Conservation (phyloP, 805 yeast species). For the Kluyveromyces starmeri region DNA sequence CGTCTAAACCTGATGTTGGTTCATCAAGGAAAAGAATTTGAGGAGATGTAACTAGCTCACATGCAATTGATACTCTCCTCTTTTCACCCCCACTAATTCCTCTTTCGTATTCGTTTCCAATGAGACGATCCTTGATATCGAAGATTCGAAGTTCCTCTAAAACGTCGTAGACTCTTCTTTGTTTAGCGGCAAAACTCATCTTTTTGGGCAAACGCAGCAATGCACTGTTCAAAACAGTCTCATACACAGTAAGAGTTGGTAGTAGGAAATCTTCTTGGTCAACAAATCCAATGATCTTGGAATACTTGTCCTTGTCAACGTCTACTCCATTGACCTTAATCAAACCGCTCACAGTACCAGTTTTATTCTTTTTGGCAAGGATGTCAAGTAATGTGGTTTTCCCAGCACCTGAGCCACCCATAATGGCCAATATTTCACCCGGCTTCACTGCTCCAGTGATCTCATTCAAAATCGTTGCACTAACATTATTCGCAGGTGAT, state of each 20-base stretch:
- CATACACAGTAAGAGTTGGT: conserved; percentile 92
- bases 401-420: conserved; percentile 99
- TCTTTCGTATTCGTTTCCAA: conserved; percentile 82
- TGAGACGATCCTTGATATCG: conserved; percentile 71
- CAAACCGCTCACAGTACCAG: conserved; percentile 59
- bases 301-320: conserved; percentile 36
- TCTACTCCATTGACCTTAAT: conserved; percentile 64
- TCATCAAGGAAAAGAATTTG: conserved; percentile 77
- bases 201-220: conserved; percentile 72
- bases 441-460: conserved; percentile 76
- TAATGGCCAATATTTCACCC: conserved; percentile 84
- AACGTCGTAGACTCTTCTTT: conserved; percentile 73
- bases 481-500: conserved; percentile 8
- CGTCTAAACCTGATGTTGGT: conserved; percentile 93
- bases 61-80: conserved; percentile 85
- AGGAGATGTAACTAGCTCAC: conserved; percentile 86
- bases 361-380: conserved; percentile 77
- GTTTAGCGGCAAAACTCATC: conserved; percentile 68
- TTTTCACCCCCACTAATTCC: conserved; percentile 85
- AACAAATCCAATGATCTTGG: conserved; percentile 80
- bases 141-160: conserved; percentile 76
- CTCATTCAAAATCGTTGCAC: conserved; percentile 42
- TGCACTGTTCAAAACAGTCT: conserved; percentile 90
- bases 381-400: conserved; percentile 91
- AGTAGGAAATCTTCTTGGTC: conserved; percentile 90